Base-by-base conservation (phyloP, 2,329 filamentous ascomycete species). In the Phoma herbarum region DNA sequence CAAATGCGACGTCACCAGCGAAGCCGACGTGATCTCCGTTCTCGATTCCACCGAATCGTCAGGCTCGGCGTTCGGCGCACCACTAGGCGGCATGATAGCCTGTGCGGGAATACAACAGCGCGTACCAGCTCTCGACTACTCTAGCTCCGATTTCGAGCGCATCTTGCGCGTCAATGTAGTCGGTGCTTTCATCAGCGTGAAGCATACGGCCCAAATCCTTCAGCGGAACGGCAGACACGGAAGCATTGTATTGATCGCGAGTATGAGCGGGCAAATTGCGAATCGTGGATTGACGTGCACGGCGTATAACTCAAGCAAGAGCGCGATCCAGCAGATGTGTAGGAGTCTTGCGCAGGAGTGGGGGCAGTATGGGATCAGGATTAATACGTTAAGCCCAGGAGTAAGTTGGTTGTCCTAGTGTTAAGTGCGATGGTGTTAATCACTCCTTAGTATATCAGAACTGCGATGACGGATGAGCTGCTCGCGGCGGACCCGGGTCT, bases 111-210 rank as follows among this genome's bases (percentile, higher is more conserved):
- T 39, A 7, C 35, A 39, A 12, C 35, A 48, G 55, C 79, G 80
- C 65, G 71, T 78, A 1, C 77, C 79, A 1, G 82, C 82, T 1
- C 61, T 83, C 35, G 81, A 83, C 10, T 84, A 83, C 52, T 77
- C 79, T 3, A 71, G 78, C 25, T 66, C 72, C 2, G 67, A 72
- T 52, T 77, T 71, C 55, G 64, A 73, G 45, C 74, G 72, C 57
- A 75, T 77, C 60, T 50, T 78, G 50, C 68, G 75, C 51, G 70
- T 78, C 12, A 77, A 77, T 9, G 75, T 78, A 1, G 72, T 72
- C 14, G 75, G 75, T n/a, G 74, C 73, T 0, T 78, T 77, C 33
- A 69, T 77, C 39, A 67, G 72, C 4, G 75, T 74, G 2, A 75
- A 76, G 62, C 65, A 68, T 25, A 70, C 67, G 14, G 74, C 74